Evolutionary conservation across 768 basidiomycete species (phyloP).

Genomic region (Russula griseocarnosa): DNA sequence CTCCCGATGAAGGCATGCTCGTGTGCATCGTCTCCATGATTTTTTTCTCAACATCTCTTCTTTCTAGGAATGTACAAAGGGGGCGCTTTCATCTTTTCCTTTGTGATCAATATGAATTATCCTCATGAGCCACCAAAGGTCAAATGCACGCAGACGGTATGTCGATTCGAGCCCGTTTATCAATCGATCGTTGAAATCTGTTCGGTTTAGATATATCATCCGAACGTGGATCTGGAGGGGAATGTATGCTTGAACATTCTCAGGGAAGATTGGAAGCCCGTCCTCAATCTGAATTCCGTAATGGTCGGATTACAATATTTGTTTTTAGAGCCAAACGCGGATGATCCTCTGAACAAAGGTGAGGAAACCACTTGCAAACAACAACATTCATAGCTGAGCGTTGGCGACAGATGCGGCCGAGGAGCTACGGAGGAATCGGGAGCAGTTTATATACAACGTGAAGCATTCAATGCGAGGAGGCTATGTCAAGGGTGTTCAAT

Average conservation of each 20-base stretch:
- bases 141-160: conserved; percentile 90
- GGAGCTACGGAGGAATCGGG: conserved; percentile 86
- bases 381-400: background rate
- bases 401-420: conserved; percentile 81
- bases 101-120: conserved; percentile 95
- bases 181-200: background rate
- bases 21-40: conserved; percentile 3
- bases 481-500: conserved; percentile 70
- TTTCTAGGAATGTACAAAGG: conserved; percentile 94
- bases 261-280: conserved; percentile 99
- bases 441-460: conserved; percentile 81
- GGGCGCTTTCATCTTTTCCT: conserved; percentile 89
- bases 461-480: conserved; percentile 83
- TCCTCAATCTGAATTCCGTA: conserved; percentile 93
- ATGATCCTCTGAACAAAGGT: conserved; percentile 99
- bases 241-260: conserved; percentile 98
- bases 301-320: conserved; percentile 98
- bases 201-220: conserved; percentile 87
- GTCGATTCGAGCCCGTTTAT: conserved; percentile 30
- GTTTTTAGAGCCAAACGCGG: conserved; percentile 97
- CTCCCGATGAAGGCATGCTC: conserved; percentile 84
- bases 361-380: conserved; percentile 30
- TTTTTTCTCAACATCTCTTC: conserved; percentile 5
- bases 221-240: conserved; percentile 96
- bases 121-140: conserved; percentile 99